Evolutionary conservation across 768 basidiomycete species (phyloP).

Genomic region (Lactarius trivialis): DNA sequence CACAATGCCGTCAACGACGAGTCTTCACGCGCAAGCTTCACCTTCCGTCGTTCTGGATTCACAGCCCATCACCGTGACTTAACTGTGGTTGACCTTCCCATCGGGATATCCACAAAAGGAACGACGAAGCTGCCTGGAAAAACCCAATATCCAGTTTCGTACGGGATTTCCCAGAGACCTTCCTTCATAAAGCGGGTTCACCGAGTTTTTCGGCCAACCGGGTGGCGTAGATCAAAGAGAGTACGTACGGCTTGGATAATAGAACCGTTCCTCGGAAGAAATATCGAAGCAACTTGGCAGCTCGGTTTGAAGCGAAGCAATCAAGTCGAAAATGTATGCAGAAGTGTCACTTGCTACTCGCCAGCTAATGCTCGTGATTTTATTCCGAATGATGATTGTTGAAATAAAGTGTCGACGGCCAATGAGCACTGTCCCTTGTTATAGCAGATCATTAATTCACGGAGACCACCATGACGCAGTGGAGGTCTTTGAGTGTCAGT

Average conservation of each 20-base stretch:
- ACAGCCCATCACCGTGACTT: conserved; percentile 61
- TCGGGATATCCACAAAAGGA: background rate
- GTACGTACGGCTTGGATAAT: background rate
- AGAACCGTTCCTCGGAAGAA: background rate
- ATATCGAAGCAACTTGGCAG: background rate
- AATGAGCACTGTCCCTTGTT: background rate
- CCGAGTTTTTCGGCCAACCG: background rate
- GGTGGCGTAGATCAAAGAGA: background rate
- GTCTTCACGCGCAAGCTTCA: too few species aligned
- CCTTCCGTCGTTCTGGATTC: conserved; percentile 24
- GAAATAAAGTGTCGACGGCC: background rate
- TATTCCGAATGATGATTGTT: background rate
- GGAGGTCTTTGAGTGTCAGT: background rate
- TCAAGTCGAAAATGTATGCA: background rate
- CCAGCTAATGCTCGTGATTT: background rate
- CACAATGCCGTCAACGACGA: conserved; percentile 66
- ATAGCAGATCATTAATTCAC: background rate
- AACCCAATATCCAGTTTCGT: background rate
- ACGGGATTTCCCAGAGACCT: background rate
- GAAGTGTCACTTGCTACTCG: background rate
- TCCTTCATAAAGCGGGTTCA: too few species aligned
- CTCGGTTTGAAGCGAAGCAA: background rate
- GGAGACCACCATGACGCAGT: background rate
- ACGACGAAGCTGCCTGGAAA: background rate
- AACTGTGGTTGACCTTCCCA: conserved; percentile 33